phyloP scores from a whole-genome alignment of 352 stramenopile species.

The Globisporangium abappressorium region DNA sequence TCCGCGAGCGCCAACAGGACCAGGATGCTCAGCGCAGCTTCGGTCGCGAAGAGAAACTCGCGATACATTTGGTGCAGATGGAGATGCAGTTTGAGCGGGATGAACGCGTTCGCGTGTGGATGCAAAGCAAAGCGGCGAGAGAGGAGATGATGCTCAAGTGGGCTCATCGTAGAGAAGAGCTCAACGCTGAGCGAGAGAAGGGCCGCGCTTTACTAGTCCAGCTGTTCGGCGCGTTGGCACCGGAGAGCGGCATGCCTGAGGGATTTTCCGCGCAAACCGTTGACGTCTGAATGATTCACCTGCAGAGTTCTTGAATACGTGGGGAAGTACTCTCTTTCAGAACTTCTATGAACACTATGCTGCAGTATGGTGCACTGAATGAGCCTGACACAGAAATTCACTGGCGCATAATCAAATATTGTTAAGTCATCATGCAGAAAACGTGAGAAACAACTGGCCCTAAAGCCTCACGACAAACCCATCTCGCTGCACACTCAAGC shows the following conservation, averaged over 20 bases:
- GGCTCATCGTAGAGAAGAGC: neutral
- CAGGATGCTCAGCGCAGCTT: neutral
- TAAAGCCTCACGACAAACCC: constrained; percentile 14
- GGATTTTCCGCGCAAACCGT: neutral
- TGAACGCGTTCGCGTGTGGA: neutral
- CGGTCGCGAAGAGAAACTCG: neutral
- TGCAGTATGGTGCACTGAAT: neutral
- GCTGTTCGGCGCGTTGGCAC: neutral
- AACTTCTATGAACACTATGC: neutral
- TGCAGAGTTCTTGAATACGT: neutral
- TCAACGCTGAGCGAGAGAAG: neutral
- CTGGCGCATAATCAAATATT: neutral
- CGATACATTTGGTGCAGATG: neutral
- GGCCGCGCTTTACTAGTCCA: neutral
- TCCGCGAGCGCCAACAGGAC: neutral
- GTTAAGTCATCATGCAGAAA: neutral
- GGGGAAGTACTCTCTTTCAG: neutral
- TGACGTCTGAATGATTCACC: neutral
- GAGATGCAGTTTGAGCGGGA: neutral
- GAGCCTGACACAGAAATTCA: neutral
- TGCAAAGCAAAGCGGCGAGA: neutral
- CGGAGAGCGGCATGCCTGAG: neutral
- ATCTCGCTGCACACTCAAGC: constrained; percentile 14
- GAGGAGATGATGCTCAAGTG: neutral
- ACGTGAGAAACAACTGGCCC: no score